These are phyloP conservation scores for Amorphotheca resinae DNA, from an alignment of 495 filamentous ascomycete genomes.

Conservation along the genomic window DNA sequence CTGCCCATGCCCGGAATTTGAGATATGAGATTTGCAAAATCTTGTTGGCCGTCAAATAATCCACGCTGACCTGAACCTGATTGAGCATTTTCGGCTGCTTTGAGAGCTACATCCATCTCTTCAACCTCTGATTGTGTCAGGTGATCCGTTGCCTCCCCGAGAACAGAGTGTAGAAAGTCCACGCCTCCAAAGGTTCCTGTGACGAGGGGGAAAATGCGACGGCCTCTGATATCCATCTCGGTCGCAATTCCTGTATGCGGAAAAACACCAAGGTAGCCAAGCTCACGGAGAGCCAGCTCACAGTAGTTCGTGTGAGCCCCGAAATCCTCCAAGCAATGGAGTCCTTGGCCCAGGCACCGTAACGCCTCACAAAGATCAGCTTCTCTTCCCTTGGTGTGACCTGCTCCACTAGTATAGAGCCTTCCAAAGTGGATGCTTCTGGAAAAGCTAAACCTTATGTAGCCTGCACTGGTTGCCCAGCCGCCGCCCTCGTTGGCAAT, in stretches of 20 bases:
- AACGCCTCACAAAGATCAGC: conserved; percentile 84
- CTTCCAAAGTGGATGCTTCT: conserved; percentile 84
- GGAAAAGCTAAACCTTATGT: conserved; percentile 71
- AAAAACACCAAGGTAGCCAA: conserved; percentile 74
- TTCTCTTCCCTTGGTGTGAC: conserved; percentile 53
- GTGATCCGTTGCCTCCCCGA: conserved; percentile 90
- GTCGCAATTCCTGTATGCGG: conserved; percentile 68
- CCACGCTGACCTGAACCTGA: conserved; percentile 27
- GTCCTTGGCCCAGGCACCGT: conserved; percentile 63
- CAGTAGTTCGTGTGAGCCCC: conserved; percentile 86
- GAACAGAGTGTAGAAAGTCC: conserved; percentile 67
- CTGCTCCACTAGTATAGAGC: conserved; percentile 63
- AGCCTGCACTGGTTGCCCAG: conserved; percentile 73
- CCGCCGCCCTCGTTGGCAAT: conserved; percentile 78
- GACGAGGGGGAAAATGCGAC: conserved; percentile 71
- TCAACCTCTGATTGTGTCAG: conserved; percentile 93
- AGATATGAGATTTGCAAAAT: conserved; percentile 58
- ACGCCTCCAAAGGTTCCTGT: conserved; percentile 87
- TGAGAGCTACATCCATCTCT: conserved; percentile 66
- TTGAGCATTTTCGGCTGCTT: conserved; percentile 37
- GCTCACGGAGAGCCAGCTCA: conserved; percentile 75
- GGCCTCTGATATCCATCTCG: conserved; percentile 59
- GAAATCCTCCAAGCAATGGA: conserved; percentile 94
- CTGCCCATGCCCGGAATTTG: conserved; percentile 66
- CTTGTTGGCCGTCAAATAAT: conserved; percentile 27